phyloP scores from a whole-genome alignment of 805 yeast species.

The Candida takata region DNA sequence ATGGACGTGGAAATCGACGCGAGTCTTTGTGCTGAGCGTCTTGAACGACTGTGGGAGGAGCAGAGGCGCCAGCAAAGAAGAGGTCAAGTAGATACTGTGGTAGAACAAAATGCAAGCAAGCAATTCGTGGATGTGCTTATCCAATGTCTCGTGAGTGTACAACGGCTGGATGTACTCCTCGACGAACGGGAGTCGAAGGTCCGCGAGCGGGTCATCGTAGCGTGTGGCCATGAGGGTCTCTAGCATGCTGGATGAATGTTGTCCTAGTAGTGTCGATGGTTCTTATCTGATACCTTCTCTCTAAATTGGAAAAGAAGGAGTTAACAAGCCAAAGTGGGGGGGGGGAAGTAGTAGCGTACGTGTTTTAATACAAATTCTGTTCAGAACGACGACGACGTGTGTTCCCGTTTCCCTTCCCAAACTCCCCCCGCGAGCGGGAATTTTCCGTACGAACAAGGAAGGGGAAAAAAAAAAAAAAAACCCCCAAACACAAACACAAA shows the following conservation, averaged over 20 bases:
- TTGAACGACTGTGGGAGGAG: slow-evolving; percentile 19
- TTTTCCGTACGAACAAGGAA: too few relatives aligned
- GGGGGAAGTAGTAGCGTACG: too few relatives aligned
- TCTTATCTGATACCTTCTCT: too few relatives aligned
- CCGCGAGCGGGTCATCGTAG: slow-evolving; percentile 23
- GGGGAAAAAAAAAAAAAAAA: too few relatives aligned
- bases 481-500: too few relatives aligned
- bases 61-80: slow-evolving; percentile 19
- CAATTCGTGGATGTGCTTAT: slow-evolving; percentile 28
- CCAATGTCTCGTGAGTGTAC: slow-evolving; percentile 15
- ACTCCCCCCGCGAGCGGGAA: too few relatives aligned
- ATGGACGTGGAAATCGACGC: slow-evolving; percentile 75
- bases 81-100: slow-evolving; percentile 21
- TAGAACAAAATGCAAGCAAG: slow-evolving; percentile 24
- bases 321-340: too few relatives aligned
- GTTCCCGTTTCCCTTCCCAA: too few relatives aligned
- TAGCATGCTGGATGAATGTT: background rate
- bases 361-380: too few relatives aligned
- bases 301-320: too few relatives aligned
- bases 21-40: slow-evolving; percentile 33
- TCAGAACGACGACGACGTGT: too few relatives aligned
- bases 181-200: slow-evolving; percentile 22
- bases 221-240: slow-evolving; percentile 4
- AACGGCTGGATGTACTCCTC: slow-evolving; percentile 24
- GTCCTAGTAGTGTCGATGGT: too few relatives aligned